A percentile compares a stretch with the other conserved stretches of the same genome.
Evolutionary conservation across 371 early-diverging fungal genomes (phyloP).

Genomic region (Mucor circinelloides): DNA sequence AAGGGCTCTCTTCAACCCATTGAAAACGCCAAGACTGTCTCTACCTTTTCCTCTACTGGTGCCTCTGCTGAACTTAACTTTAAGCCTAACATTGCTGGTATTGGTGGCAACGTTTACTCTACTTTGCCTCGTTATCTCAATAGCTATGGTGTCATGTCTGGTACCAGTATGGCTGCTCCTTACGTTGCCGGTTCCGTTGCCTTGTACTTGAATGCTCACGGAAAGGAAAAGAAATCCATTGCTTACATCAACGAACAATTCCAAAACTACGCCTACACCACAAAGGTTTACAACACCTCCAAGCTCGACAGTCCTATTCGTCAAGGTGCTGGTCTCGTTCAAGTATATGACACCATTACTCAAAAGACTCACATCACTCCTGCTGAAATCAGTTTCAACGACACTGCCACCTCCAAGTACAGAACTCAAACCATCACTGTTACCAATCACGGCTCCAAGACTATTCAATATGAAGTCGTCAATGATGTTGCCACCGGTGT

Average conservation of each 20-base stretch:
- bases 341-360: slow-evolving; percentile 62
- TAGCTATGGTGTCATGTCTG: slow-evolving; percentile 59
- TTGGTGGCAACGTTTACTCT: slow-evolving; percentile 71
- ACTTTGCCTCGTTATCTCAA: slow-evolving; percentile 51
- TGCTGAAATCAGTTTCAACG: slow-evolving; percentile 69
- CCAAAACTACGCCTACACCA: slow-evolving; percentile 52
- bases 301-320: slow-evolving; percentile 35
- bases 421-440: slow-evolving; percentile 50
- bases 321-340: slow-evolving; percentile 79
- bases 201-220: slow-evolving; percentile 48
- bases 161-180: slow-evolving; percentile 70
- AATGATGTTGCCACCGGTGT: slow-evolving; percentile 44
- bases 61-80: slow-evolving; percentile 33
- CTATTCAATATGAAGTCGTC: slow-evolving; percentile 50
- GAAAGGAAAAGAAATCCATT: slow-evolving; percentile 29
- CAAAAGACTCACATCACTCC: slow-evolving; percentile 59
- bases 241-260: slow-evolving; percentile 32
- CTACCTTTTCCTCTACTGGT: slow-evolving; percentile 48
- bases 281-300: slow-evolving; percentile 1
- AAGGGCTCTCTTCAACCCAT: slow-evolving; percentile 15
- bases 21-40: slow-evolving; percentile 37
- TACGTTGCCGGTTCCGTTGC: slow-evolving; percentile 73
- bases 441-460: slow-evolving; percentile 56
- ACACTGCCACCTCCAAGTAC: slow-evolving; percentile 48
- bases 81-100: slow-evolving; percentile 64